Evolutionary conservation across 1,284 basidiomycete species (phyloP), one percentile per base, ranked within the genome.

Genomic region (Ustilago tritici): DNA sequence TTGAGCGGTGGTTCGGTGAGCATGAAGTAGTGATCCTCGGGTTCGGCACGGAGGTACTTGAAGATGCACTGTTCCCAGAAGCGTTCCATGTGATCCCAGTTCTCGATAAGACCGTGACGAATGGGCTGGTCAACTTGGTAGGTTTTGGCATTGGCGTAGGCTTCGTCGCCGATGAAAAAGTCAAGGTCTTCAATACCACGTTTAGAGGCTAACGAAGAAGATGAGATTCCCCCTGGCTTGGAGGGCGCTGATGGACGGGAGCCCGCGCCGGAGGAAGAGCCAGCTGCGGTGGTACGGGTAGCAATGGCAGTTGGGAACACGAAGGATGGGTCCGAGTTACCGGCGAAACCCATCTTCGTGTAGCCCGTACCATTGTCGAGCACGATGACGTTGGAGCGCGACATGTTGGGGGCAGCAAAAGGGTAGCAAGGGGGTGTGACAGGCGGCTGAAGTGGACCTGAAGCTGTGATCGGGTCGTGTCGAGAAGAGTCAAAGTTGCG

Each of bases 11-110:
- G 97, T 86, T 99, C 97, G 34, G 97, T 99, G 83, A 99, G 89
- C 74, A 99, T 90, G 87, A 98, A 98, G 87, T 98, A 94, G 87
- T 99, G 97, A 88, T 99, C 97, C 88, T 99, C 97, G 14, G 97
- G 97, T 88, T 99, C 97, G 14, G 95, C 95, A 69, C 96, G 91
- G 72, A 99, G 90, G 88, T 99, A 99, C 88, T 99, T 99, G 92
- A 99, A 99, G 90, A 99, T 99, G 69, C 93, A 95, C 89, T 99
- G 96, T 87, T 98, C 95, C 97, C 96, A 99, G 88, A 95, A 99
- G 11, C 97, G 90, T 87, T 99, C 97, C 97, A 99, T 99, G 83
- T 97, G 92, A 88, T 99, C 97, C 97, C 97, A 99, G 86, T 99
- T 98, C 80, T 99, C 97, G 85, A 99, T 98, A 91, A 95, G 92